Base-by-base conservation (phyloP, 352 stramenopile species). In the Thalassiosira hispida region DNA sequence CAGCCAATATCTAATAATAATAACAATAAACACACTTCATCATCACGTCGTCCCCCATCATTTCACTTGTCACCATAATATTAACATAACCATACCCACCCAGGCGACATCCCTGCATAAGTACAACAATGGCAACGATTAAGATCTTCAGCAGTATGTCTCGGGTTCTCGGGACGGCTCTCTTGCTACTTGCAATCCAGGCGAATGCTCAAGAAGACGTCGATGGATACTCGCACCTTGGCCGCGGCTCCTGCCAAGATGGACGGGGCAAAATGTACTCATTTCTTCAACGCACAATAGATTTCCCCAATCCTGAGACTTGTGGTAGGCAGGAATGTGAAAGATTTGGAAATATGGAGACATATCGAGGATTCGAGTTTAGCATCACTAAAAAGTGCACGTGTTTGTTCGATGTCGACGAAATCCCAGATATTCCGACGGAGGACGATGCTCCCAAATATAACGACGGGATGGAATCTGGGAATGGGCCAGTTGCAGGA, bases 291-390 rank as follows among this genome's bases (percentile, higher is more conserved):
- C 64, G 63, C 49, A 75, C 64, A 16, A 47, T 46, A 16, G 57
- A 44, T 14, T 81, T 81, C 9, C 73, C 73, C 8, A 69, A 75
- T 44, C 55, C 73, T 3, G 22, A 59, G 6, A 73, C 72, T 22
- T 80, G 72, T 29, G 72, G 49, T 1, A 49, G 40, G 33, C 57
- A 60, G 23, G 72, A 80, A 62, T 80, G 72, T 47, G 72, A 52
- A 42, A 42, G 65, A 25, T 80, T 73, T 51, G 46, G 46, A 16
- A 70, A 70, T 38, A 12, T 66, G 16, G 22, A 67, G 44, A 42
- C 57, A 22, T 81, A 81, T 46, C 56, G 73, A 20, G 73, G 73
- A 44, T 81, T 81, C 55, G 73, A 81, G 63, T 81, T 61, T 23
- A 81, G 73, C 51, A 64, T 74, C n/a, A 47, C 63, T 5, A 70